Evolutionary conservation across 306 rosid species (phyloP).

Genomic region (Geum urbanum): DNA sequence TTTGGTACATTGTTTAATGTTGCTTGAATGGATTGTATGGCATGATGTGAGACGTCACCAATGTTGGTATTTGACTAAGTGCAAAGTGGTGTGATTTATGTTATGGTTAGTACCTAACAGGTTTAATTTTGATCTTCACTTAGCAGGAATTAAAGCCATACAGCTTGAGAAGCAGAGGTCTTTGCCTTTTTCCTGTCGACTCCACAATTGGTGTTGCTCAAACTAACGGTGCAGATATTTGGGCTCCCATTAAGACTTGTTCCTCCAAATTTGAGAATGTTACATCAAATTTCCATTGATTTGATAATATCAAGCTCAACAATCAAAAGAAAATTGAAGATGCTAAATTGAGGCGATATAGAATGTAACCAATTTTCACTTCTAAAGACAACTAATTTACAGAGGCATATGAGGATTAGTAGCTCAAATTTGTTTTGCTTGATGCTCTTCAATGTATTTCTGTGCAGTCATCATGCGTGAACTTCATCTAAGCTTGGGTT

Average conservation of each 20-base stretch:
- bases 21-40: background rate
- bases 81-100: background rate
- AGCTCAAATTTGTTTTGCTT: slow-evolving; percentile 26
- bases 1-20: background rate
- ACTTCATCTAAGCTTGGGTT: slow-evolving; percentile 22
- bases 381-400: slow-evolving; percentile 22
- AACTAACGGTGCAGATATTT: slow-evolving; percentile 94
- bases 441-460: slow-evolving; percentile 27
- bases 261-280: slow-evolving; percentile 50
- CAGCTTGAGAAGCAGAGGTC: slow-evolving; percentile 84
- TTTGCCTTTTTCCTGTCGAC: slow-evolving; percentile 78
- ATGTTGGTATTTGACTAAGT: slow-evolving; percentile 3
- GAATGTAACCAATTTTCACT: slow-evolving; percentile 16
- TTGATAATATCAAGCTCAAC: slow-evolving; percentile 20
- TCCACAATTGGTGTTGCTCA: slow-evolving; percentile 75
- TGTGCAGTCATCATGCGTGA: slow-evolving; percentile 20
- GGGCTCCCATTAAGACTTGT: slow-evolving; percentile 86
- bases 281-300: slow-evolving; percentile 47
- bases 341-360: slow-evolving; percentile 20
- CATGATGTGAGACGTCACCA: background rate
- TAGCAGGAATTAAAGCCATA: slow-evolving; percentile 55
- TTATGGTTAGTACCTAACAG: background rate
- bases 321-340: slow-evolving; percentile 25
- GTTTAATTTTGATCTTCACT: slow-evolving; percentile 13
- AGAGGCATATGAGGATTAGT: slow-evolving; percentile 21